A percentile compares a stretch with the other conserved stretches of the same genome.
Evolutionary conservation across 257 asterid species (phyloP).

Genomic region (Fraxinus pennsylvanica): DNA sequence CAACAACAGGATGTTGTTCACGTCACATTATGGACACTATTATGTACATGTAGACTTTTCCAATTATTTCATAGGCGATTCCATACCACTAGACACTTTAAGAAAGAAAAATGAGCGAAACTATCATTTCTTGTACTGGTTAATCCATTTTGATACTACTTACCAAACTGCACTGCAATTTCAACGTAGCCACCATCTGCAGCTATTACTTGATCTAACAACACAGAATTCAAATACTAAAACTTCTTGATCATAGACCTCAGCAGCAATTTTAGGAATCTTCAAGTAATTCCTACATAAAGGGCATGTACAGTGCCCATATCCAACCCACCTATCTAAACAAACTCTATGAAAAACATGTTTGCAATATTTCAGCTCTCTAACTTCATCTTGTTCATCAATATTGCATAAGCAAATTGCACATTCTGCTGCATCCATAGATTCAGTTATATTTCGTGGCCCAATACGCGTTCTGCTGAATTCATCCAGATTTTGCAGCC

Average conservation of each 20-base stretch:
- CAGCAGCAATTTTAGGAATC: neutral
- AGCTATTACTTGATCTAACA: neutral
- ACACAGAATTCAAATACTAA: neutral
- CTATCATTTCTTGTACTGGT: no score
- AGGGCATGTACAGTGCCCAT: slow-evolving; percentile 29
- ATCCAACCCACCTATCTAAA: slow-evolving; percentile 33
- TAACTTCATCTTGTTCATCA: slow-evolving; percentile 27
- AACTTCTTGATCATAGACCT: neutral
- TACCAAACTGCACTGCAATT: no score
- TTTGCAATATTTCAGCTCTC: slow-evolving; percentile 23
- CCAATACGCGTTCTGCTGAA: neutral
- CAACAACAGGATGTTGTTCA: no score
- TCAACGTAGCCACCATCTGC: slow-evolving; percentile 1
- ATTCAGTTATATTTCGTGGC: neutral
- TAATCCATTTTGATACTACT: no score
- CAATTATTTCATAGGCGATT: no score
- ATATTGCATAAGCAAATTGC: slow-evolving; percentile 30
- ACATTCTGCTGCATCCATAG: slow-evolving; percentile 23
- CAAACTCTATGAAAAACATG: slow-evolving; percentile 34
- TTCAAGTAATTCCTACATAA: slow-evolving; percentile 24
- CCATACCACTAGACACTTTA: no score
- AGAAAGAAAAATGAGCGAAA: no score
- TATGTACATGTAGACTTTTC: no score
- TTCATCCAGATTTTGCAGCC: neutral
- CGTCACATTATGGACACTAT: no score